Conservation (phyloP, 2,329 filamentous ascomycete genomes). For the Aspergillus bombycis region DNA sequence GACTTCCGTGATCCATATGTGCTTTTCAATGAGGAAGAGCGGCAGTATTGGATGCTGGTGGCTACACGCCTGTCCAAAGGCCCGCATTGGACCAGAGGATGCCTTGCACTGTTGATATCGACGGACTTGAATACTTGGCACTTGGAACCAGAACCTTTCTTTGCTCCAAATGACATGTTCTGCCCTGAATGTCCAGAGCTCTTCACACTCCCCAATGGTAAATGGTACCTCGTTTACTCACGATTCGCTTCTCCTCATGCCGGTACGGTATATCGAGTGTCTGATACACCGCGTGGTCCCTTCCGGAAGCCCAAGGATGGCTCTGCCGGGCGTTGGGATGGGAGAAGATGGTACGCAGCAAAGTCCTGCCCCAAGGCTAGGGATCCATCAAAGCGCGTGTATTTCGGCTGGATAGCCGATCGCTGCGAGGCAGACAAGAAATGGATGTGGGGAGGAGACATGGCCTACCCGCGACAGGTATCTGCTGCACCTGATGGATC, state of each 20-base stretch:
- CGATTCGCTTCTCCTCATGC: not conserved
- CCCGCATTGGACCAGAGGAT: conserved; percentile 3
- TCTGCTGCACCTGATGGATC: not conserved
- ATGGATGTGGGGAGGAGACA: not conserved
- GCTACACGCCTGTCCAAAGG: not conserved
- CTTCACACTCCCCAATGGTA: conserved; percentile 2
- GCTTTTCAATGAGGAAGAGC: not conserved
- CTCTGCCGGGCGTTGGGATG: not conserved
- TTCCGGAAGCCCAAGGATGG: not conserved
- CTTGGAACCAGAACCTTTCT: not conserved
- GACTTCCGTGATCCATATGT: conserved; percentile 1
- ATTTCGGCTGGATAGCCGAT: not conserved
- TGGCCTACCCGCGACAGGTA: not conserved
- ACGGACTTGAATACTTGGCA: conserved; percentile 1
- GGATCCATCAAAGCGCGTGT: conserved; percentile 3
- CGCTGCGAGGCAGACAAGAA: not conserved
- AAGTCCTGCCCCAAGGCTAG: conserved; percentile 2
- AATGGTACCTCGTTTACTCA: conserved; percentile 6
- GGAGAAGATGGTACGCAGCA: conserved; percentile 5
- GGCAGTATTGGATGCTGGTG: conserved; percentile 4
- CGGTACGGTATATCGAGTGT: not conserved
- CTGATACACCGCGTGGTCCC: not conserved
- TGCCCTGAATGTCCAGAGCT: conserved; percentile 4
- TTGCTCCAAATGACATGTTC: conserved; percentile 7
- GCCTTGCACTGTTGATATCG: conserved; percentile 1